Conservation (phyloP, 2,329 filamentous ascomycete species). For the Ceratocystis papillata region DNA sequence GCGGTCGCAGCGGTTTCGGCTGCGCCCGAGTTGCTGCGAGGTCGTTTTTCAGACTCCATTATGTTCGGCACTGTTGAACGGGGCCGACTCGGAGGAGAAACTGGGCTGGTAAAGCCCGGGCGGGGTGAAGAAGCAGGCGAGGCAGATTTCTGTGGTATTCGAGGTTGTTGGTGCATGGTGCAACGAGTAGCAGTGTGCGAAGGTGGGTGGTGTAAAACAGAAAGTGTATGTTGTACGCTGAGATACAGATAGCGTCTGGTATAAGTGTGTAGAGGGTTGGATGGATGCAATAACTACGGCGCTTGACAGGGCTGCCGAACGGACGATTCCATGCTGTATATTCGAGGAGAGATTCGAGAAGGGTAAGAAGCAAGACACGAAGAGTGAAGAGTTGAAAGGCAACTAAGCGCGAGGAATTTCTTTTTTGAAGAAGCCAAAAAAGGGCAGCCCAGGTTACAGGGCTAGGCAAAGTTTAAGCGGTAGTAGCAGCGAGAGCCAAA, state of each 20-base stretch:
- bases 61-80: constrained; percentile 14
- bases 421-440: neutral
- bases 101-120: constrained; percentile 10
- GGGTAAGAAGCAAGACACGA: neutral
- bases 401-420: neutral
- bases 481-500: neutral
- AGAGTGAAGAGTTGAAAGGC: constrained; percentile 7
- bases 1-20: constrained; percentile 47
- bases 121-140: constrained; percentile 48
- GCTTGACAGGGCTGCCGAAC: constrained; percentile 16
- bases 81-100: constrained; percentile 15
- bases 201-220: constrained; percentile 1
- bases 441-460: constrained; percentile 10
- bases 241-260: neutral
- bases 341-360: constrained; percentile 19
- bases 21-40: constrained; percentile 31
- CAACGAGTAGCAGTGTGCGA: neutral
- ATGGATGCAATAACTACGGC: constrained; percentile 10
- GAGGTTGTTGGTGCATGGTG: constrained; percentile 80
- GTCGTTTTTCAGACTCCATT: constrained; percentile 15
- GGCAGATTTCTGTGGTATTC: constrained; percentile 59
- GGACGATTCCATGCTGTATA: constrained; percentile 23
- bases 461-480: neutral
- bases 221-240: neutral
- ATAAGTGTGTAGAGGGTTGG: neutral